These are phyloP conservation scores for Trifolium pratense DNA, from an alignment of 306 rosid species.

Conservation along the genomic window DNA sequence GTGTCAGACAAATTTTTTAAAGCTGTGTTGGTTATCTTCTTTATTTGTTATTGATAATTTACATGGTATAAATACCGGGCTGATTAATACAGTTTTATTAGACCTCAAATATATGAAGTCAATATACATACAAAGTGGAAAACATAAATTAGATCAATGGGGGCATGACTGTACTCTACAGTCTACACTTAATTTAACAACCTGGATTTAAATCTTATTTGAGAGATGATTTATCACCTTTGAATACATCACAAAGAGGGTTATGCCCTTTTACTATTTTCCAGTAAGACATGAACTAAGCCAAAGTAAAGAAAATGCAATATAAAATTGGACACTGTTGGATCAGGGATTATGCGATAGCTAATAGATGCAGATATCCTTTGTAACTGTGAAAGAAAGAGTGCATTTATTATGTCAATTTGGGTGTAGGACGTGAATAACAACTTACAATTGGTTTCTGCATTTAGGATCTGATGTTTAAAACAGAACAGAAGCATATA, in stretches of 20 bases:
- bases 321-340: not conserved
- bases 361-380: slow-evolving; percentile 12
- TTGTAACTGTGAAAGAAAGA: not conserved
- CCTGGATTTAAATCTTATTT: not conserved
- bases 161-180: not conserved
- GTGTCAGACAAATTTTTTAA: not conserved
- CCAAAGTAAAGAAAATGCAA: slow-evolving; percentile 9
- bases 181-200: slow-evolving; percentile 10
- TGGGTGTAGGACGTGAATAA: slow-evolving; percentile 27
- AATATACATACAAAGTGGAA: not conserved
- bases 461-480: slow-evolving; percentile 22
- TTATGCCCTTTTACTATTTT: not conserved
- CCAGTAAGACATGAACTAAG: slow-evolving; percentile 24
- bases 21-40: not conserved
- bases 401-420: not conserved
- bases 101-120: not conserved
- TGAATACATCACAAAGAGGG: not conserved
- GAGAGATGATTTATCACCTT: slow-evolving; percentile 2
- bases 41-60: not conserved
- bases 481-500: slow-evolving; percentile 32
- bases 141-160: not conserved
- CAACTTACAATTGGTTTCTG: slow-evolving; percentile 18
- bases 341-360: slow-evolving; percentile 22
- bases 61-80: not conserved
- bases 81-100: not conserved